Evolutionary conservation across 176 grass and related monocot species (phyloP).

Genomic region (Cenchrus americanus): DNA sequence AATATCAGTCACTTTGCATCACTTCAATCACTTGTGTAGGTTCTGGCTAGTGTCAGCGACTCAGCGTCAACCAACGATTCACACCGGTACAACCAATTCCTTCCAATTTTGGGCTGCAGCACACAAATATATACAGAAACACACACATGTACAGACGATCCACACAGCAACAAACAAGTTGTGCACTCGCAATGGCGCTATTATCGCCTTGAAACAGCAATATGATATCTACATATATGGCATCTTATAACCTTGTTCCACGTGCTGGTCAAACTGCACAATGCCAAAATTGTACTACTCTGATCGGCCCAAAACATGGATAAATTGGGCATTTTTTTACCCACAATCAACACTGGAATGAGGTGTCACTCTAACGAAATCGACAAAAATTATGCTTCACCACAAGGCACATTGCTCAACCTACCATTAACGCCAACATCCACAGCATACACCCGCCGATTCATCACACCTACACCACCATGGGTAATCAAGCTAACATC

Average conservation of each 20-base stretch:
- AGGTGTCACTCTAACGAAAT: neutral
- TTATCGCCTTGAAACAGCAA: neutral
- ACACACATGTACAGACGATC: slow-evolving; percentile 1
- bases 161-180: neutral
- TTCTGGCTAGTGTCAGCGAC: neutral
- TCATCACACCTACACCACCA: neutral
- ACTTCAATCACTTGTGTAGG: neutral
- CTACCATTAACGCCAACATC: neutral
- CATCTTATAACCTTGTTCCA: slow-evolving; percentile 11
- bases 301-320: neutral
- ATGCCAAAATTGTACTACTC: neutral
- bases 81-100: neutral
- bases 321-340: neutral
- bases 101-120: neutral
- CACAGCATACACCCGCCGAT: neutral
- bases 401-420: neutral
- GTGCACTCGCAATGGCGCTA: neutral
- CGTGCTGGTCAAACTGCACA: neutral
- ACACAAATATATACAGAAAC: neutral
- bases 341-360: neutral
- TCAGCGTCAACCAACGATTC: slow-evolving; percentile 11
- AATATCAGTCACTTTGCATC: neutral
- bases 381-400: neutral
- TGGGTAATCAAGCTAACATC: neutral
- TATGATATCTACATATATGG: neutral